Conservation (phyloP, 2,329 filamentous ascomycete species). For the Colletotrichum viniferum region DNA sequence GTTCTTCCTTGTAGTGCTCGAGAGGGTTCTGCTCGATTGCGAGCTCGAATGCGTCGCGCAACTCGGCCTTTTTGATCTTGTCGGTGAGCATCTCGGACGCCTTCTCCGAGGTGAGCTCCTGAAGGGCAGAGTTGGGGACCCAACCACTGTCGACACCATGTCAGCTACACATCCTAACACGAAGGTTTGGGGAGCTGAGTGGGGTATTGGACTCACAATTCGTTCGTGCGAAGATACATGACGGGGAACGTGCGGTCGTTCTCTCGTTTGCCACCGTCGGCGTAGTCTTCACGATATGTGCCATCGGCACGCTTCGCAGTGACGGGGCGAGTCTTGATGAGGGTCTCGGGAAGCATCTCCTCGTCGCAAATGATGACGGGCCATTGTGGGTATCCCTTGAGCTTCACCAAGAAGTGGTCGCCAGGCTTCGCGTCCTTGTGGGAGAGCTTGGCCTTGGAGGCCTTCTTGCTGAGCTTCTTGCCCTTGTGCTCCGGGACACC, state of each 20-base stretch:
- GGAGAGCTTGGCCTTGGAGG: conserved; percentile 72
- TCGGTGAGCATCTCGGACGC: conserved; percentile 71
- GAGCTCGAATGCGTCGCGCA: conserved; percentile 80
- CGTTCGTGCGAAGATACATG: conserved; percentile 94
- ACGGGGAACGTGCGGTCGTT: conserved; percentile 88
- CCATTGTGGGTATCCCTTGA: conserved; percentile 96
- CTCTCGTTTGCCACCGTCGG: conserved; percentile 84
- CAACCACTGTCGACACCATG: conserved; percentile 68
- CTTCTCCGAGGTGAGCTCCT: conserved; percentile 75
- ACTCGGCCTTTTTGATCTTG: conserved; percentile 76
- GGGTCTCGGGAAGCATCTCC: conserved; percentile 82
- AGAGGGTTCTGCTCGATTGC: conserved; percentile 80
- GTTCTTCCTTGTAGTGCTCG: conserved; percentile 81
- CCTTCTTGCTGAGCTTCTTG: conserved; percentile 88
- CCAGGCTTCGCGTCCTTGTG: conserved; percentile 86
- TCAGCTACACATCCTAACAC: background rate
- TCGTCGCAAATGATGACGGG: conserved; percentile 94
- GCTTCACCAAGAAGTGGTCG: conserved; percentile 88
- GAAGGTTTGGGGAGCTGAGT: background rate
- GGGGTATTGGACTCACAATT: conserved; percentile 76
- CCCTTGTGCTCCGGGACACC: conserved; percentile 68
- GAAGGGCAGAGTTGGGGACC: conserved; percentile 85
- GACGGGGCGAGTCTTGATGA: conserved; percentile 81
- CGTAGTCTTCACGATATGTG: conserved; percentile 84
- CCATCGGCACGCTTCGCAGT: conserved; percentile 83